phyloP scores from a whole-genome alignment of 148 eudicot genomes.

The Vaccinium myrtillus region DNA sequence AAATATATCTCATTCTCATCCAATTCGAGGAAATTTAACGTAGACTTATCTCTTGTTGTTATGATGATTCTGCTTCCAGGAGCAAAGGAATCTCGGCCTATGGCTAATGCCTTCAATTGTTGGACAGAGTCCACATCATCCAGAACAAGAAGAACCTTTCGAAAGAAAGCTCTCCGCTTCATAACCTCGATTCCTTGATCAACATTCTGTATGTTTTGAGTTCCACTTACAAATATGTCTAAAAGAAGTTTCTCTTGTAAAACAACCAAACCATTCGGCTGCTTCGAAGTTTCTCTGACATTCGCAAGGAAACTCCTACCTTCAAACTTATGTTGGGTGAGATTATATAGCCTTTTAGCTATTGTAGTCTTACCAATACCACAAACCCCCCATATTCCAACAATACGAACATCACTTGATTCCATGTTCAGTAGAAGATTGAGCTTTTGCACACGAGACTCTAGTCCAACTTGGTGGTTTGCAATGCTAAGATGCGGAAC shows the following conservation, averaged over 20 bases:
- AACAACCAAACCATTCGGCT: background rate
- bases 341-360: background rate
- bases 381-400: slow-evolving; percentile 15
- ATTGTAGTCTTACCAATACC: slow-evolving; percentile 14
- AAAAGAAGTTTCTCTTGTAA: slow-evolving; percentile 9
- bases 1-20: background rate
- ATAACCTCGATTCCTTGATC: background rate
- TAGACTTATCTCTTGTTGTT: slow-evolving; percentile 13
- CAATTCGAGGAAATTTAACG: background rate
- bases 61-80: slow-evolving; percentile 12
- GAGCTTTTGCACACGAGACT: slow-evolving; percentile 4
- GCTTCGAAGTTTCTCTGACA: background rate
- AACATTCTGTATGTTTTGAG: background rate
- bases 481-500: background rate
- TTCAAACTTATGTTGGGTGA: background rate
- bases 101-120: background rate
- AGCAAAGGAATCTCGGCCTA: background rate
- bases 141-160: slow-evolving; percentile 12
- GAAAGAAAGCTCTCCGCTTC: background rate
- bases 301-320: slow-evolving; percentile 4
- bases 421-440: background rate
- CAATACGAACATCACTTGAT: background rate
- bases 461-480: background rate
- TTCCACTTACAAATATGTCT: background rate
- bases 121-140: slow-evolving; percentile 13